Base-by-base conservation (phyloP, 805 yeast genomes). In the Candida khao-thaluensis region DNA sequence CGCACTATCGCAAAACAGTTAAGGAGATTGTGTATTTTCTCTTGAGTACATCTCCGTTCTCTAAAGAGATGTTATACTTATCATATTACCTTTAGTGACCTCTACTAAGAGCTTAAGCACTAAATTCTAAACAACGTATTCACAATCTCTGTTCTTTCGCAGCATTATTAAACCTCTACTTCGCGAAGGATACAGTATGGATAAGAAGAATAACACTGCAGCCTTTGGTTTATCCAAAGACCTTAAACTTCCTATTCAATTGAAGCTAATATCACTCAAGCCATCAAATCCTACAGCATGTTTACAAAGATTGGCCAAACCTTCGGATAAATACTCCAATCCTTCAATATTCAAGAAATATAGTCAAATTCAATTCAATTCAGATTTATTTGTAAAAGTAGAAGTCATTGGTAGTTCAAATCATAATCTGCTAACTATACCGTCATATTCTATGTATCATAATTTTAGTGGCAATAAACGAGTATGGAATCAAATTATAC, bases 401-500 rank as follows among this genome's bases (percentile, higher is more conserved):
- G 54, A 60, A 27, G 56, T 66, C 1, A 57, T 57, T 37, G 66
- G 60, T 43, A 65, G 66, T 5, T 45, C 44, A 17, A 55, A 53
- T 43, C 55, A 63, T 39, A 54, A 57, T 20, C 47, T 50, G 2
- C 25, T 64, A 7, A 51, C 65, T 5, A 41, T 52, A 3, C 58
- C 66, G 15, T 54, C 64, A 7, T 72, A 64, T 44, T 62, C 73
- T 5, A 55, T 61, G 7, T 66, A 64, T 45, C 56, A 54, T 38
- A 38, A 57, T 8, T 68, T 69, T 38, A 47, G 57, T 33, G 54
- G 51, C 32, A 62, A 57, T 35, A 56, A 54, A 35, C 22, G 74
- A 74, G 53, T 74, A 56, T 87, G 93, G 90, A 75, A 82, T 49
- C 78, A 79, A 43, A 82, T 88, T 84, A 59, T 87, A 15, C 72